phyloP scores from a whole-genome alignment of 2,329 filamentous ascomycete genomes.

The Fusarium sacchari region DNA sequence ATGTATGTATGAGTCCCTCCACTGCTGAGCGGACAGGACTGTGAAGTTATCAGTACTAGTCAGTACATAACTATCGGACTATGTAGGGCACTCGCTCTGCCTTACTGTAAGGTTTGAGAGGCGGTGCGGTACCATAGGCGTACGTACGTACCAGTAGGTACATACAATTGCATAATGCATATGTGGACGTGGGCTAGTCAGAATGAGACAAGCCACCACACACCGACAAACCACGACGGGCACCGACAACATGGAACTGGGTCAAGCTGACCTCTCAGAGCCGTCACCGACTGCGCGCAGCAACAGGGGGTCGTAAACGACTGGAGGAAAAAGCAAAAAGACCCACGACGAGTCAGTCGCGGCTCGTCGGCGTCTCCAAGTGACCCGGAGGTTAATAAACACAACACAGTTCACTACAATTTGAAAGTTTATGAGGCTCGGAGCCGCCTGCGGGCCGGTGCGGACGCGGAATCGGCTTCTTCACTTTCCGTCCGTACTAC shows the following conservation, averaged over 20 bases:
- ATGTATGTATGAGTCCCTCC: not conserved
- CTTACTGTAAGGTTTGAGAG: not conserved
- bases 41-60: not conserved
- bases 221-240: constrained; percentile 27
- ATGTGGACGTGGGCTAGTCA: not conserved
- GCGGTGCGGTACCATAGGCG: not conserved
- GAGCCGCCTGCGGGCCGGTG: constrained; percentile 36
- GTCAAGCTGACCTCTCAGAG: constrained; percentile 38
- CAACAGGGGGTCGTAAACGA: constrained; percentile 3
- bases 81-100: not conserved
- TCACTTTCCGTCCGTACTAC: constrained; percentile 24
- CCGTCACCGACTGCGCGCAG: not conserved
- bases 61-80: too few species aligned
- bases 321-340: constrained; percentile 21
- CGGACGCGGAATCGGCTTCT: constrained; percentile 38
- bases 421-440: not conserved
- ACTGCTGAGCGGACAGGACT: not conserved
- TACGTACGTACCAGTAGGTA: not conserved
- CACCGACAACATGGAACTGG: constrained; percentile 49
- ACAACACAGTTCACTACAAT: not conserved
- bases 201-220: constrained; percentile 32
- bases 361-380: constrained; percentile 1
- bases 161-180: too few species aligned
- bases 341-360: constrained; percentile 34
- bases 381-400: not conserved